Evolutionary conservation across 371 early-diverging fungal species (phyloP).

Genomic region (Mucor saturninus): DNA sequence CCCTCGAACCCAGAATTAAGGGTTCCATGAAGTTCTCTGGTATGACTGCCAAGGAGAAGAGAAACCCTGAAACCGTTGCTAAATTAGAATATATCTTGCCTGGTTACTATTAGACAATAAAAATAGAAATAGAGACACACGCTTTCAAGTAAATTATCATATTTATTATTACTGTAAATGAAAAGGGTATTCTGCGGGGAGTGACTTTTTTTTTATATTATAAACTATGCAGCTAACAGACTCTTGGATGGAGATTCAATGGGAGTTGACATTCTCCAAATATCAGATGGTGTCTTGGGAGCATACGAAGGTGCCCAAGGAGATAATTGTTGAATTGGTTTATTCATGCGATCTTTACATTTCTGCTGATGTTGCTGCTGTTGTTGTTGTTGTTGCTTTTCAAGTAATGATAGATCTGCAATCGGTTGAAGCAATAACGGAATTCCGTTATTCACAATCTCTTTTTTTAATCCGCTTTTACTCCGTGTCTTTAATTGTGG

Average conservation of each 20-base stretch:
- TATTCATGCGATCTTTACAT: background rate
- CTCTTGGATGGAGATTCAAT: slow-evolving; percentile 14
- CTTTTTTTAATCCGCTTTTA: background rate
- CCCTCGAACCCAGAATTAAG: slow-evolving; percentile 58
- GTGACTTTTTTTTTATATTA: background rate
- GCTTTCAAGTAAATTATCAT: too few relatives aligned
- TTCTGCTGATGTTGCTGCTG: slow-evolving; percentile 1
- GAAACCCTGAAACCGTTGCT: slow-evolving; percentile 68
- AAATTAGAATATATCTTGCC: slow-evolving; percentile 87
- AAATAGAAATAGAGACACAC: too few relatives aligned
- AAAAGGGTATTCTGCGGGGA: background rate
- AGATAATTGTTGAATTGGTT: slow-evolving; percentile 4
- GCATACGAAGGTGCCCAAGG: slow-evolving; percentile 28
- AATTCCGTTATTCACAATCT: slow-evolving; percentile 5
- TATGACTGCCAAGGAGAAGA: slow-evolving; percentile 77
- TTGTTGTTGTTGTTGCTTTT: background rate
- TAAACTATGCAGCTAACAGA: slow-evolving; percentile 16
- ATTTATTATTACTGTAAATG: too few relatives aligned
- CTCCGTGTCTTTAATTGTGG: background rate
- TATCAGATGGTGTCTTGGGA: slow-evolving; percentile 12
- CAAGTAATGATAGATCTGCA: background rate
- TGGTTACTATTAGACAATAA: slow-evolving; percentile 58
- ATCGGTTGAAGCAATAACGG: slow-evolving; percentile 18
- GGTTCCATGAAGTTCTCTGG: slow-evolving; percentile 78
- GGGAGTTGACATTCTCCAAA: slow-evolving; percentile 24